Percentiles rank a stretch among this genome's conserved stretches.
These are phyloP conservation scores for Phytomonas sp. DNA, from an alignment of 208 protist genomes.

Conservation along the genomic window DNA sequence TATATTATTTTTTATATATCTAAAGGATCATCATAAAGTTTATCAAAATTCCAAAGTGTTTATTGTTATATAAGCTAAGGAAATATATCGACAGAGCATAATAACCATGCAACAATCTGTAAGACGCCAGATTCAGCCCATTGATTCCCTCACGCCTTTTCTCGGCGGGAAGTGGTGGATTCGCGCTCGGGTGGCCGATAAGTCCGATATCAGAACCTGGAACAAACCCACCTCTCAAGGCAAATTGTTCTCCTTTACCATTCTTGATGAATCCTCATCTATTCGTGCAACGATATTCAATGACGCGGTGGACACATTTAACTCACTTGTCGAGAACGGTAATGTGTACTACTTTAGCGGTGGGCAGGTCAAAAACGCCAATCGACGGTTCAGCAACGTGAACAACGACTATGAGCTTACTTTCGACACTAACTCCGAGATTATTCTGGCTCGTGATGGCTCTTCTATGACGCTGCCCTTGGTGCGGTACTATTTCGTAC, in stretches of 20 bases:
- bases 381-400: conserved; percentile 86
- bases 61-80: not conserved
- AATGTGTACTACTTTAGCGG: conserved; percentile 89
- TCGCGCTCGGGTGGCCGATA: conserved; percentile 85
- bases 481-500: conserved; percentile 86
- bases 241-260: conserved; percentile 88
- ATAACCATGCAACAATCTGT: conserved; percentile 44
- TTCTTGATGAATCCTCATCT: conserved; percentile 83
- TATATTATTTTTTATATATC: not conserved
- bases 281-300: conserved; percentile 92
- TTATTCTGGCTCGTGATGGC: conserved; percentile 54
- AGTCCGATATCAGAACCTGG: conserved; percentile 87
- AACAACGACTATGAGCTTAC: conserved; percentile 92
- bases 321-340: conserved; percentile 78
- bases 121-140: conserved; percentile 83
- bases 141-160: conserved; percentile 87
- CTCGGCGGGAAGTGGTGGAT: conserved; percentile 87
- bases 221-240: conserved; percentile 88
- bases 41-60: not conserved
- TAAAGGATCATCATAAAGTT: not conserved
- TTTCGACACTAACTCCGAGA: conserved; percentile 75
- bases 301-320: conserved; percentile 84
- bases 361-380: conserved; percentile 89
- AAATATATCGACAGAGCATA: not conserved
- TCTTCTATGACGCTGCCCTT: conserved; percentile 42